phyloP scores from a whole-genome alignment of 805 yeast species.

The Cyberlindnera mrakii region DNA sequence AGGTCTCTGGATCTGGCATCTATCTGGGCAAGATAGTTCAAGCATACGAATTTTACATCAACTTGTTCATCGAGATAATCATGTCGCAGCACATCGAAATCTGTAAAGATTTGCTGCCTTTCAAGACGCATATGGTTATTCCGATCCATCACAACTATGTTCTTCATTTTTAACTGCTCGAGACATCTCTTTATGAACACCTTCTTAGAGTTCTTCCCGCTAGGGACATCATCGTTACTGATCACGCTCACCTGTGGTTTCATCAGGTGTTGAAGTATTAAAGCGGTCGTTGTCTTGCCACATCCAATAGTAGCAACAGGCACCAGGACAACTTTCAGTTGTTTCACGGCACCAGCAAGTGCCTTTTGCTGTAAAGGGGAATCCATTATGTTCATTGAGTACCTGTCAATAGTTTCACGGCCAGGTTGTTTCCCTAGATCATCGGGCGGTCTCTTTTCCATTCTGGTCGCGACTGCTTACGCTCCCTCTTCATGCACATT shows the following conservation, averaged over 20 bases:
- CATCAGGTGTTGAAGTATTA: constrained; percentile 48
- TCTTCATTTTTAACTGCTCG: constrained; percentile 29
- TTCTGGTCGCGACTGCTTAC: too few species aligned
- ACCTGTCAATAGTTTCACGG: too few species aligned
- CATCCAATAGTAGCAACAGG: constrained; percentile 92
- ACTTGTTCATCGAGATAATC: constrained; percentile 35
- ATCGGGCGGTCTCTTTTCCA: too few species aligned
- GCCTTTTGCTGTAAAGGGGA: too few species aligned
- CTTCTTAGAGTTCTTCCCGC: constrained; percentile 38
- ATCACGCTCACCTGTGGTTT: constrained; percentile 60
- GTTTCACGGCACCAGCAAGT: neutral
- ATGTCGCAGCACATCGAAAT: constrained; percentile 38
- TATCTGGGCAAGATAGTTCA: constrained; percentile 46
- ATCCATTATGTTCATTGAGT: too few species aligned
- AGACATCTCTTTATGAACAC: constrained; percentile 44
- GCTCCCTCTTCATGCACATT: too few species aligned
- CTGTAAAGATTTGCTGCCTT: constrained; percentile 57
- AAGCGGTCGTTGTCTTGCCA: constrained; percentile 84
- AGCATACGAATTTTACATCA: constrained; percentile 53
- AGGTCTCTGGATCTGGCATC: constrained; percentile 20
- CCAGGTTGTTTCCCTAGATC: too few species aligned
- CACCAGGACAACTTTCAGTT: constrained; percentile 52
- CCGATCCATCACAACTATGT: constrained; percentile 69
- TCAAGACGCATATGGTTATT: constrained; percentile 75
- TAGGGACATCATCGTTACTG: constrained; percentile 73